These are phyloP conservation scores for Simplicillium sp. DNA, from an alignment of 2,329 filamentous ascomycete species.

Conservation along the genomic window DNA sequence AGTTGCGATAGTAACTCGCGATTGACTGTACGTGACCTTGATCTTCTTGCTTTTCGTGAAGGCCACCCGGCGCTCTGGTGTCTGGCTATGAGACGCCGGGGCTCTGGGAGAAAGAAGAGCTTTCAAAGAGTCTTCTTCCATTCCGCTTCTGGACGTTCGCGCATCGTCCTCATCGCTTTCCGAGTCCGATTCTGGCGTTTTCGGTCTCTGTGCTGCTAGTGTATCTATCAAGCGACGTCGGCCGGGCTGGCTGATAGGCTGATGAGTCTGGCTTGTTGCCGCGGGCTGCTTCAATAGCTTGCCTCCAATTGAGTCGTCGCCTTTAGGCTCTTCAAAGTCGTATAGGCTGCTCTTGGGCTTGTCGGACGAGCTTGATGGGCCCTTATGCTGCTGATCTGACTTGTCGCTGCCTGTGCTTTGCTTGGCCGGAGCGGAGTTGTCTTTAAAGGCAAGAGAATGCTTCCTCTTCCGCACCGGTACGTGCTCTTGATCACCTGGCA, in stretches of 20 bases:
- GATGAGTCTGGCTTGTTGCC: too few relatives aligned
- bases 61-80: conserved; percentile 14
- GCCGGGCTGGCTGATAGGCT: neutral
- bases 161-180: conserved; percentile 7
- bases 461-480: conserved; percentile 1
- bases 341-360: too few relatives aligned
- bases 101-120: conserved; percentile 1
- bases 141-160: too few relatives aligned
- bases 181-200: conserved; percentile 19
- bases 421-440: neutral
- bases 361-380: too few relatives aligned
- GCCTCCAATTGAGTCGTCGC: too few relatives aligned
- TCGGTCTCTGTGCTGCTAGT: conserved; percentile 27
- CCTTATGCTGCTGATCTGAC: too few relatives aligned
- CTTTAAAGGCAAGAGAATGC: conserved; percentile 1
- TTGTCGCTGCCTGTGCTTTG: neutral
- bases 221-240: conserved; percentile 30
- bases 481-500: too few relatives aligned
- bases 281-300: too few relatives aligned
- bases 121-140: neutral
- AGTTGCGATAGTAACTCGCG: conserved; percentile 18
- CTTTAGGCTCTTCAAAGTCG: too few relatives aligned
- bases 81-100: conserved; percentile 7
- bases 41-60: conserved; percentile 20
- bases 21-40: conserved; percentile 24